Conservation (phyloP, 2,329 filamentous ascomycete genomes). For the Phialocephala sp. region DNA sequence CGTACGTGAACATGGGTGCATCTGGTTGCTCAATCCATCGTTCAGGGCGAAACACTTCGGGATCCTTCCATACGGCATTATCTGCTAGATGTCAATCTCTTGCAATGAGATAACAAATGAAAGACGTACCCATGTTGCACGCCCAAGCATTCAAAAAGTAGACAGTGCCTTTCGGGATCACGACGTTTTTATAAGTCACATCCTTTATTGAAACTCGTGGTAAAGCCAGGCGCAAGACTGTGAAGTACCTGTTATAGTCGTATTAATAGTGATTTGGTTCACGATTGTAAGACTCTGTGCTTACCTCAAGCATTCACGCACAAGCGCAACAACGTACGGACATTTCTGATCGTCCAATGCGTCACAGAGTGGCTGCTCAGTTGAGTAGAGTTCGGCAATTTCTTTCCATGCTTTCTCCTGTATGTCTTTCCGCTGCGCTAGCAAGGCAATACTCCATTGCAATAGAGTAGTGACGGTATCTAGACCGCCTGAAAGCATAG, state of each 20-base stretch:
- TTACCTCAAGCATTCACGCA: constrained; percentile 63
- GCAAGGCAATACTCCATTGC: constrained; percentile 66
- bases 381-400: constrained; percentile 59
- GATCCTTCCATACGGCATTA: constrained; percentile 61
- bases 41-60: constrained; percentile 63
- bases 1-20: constrained; percentile 66
- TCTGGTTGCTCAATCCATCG: constrained; percentile 69
- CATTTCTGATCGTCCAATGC: constrained; percentile 68
- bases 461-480: constrained; percentile 71
- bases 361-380: constrained; percentile 62
- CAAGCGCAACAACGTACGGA: constrained; percentile 65
- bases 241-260: constrained; percentile 55
- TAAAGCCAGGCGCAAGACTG: constrained; percentile 65
- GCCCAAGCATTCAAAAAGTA: constrained; percentile 72
- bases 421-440: constrained; percentile 64
- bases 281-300: not conserved
- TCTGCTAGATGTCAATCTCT: constrained; percentile 44
- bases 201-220: constrained; percentile 66
- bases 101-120: not conserved
- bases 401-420: constrained; percentile 64
- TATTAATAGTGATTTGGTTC: not conserved
- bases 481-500: constrained; percentile 70
- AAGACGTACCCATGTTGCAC: constrained; percentile 67
- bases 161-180: constrained; percentile 66
- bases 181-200: constrained; percentile 60